Conservation (phyloP, 2,329 filamentous ascomycete species). For the Fusarium pseudonygamai region DNA sequence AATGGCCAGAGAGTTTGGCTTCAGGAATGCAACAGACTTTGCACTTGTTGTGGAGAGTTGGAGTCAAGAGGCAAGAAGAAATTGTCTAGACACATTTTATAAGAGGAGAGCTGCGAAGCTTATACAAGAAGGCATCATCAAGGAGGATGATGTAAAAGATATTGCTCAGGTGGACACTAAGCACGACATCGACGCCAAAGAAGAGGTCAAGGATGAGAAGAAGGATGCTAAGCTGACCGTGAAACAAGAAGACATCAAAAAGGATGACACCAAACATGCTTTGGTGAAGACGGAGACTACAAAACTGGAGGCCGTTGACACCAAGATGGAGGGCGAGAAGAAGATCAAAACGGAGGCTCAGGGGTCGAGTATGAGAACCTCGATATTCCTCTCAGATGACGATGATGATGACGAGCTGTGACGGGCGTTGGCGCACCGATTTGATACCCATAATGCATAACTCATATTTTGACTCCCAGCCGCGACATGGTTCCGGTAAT, state of each 20-base stretch:
- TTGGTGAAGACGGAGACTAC: background rate
- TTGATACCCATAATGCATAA: conserved; percentile 39
- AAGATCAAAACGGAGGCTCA: conserved; percentile 31
- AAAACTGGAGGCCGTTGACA: conserved; percentile 9
- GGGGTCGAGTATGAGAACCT: conserved; percentile 41
- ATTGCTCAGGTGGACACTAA: conserved; percentile 24
- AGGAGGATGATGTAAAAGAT: conserved; percentile 41
- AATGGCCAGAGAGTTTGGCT: conserved; percentile 85
- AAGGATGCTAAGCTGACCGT: conserved; percentile 3
- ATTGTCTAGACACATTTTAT: conserved; percentile 86
- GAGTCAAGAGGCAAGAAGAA: conserved; percentile 83
- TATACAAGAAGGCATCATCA: conserved; percentile 41
- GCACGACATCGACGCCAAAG: conserved; percentile 14
- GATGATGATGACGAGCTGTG: conserved; percentile 53
- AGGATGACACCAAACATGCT: conserved; percentile 6
- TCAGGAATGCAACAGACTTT: conserved; percentile 81
- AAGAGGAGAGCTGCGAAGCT: conserved; percentile 67
- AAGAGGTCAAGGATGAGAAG: conserved; percentile 24
- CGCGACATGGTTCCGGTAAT: background rate
- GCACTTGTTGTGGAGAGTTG: conserved; percentile 89
- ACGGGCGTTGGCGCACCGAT: conserved; percentile 20
- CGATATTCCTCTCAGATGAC: conserved; percentile 52
- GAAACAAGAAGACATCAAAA: conserved; percentile 24
- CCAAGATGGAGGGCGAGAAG: conserved; percentile 18
- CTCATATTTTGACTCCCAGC: background rate